Conservation (phyloP, 257 asterid species). For the Solanum tarapatanum region DNA sequence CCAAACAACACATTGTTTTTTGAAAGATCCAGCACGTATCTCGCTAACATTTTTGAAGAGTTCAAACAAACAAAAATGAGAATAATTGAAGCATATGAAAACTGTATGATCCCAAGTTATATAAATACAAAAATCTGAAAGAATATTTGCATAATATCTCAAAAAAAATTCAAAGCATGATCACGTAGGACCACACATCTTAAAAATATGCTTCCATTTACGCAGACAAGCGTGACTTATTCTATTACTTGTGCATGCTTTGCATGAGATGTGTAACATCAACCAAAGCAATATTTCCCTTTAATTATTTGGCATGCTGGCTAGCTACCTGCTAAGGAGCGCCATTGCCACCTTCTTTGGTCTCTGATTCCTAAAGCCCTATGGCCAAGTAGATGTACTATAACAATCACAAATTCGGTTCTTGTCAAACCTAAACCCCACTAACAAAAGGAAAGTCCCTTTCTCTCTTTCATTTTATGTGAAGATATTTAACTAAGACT, state of each 20-base stretch:
- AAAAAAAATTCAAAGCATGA: background rate
- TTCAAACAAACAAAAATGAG: background rate
- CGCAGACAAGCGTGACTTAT: background rate
- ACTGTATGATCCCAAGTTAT: background rate
- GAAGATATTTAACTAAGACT: background rate
- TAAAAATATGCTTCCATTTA: constrained; percentile 1
- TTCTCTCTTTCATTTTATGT: background rate
- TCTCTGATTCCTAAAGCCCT: background rate
- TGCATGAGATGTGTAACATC: background rate
- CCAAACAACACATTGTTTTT: background rate
- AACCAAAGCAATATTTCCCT: background rate
- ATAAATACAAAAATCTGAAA: background rate
- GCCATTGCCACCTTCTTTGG: background rate
- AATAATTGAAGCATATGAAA: background rate
- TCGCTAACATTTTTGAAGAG: background rate
- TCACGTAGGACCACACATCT: background rate
- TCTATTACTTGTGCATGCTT: constrained; percentile 1
- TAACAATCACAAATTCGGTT: background rate
- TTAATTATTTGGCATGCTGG: background rate
- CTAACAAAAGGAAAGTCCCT: background rate
- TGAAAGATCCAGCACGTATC: background rate
- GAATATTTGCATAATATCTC: background rate
- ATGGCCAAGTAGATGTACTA: background rate
- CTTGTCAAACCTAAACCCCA: background rate
- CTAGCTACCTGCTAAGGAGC: background rate